Evolutionary conservation across 225 moss, liverwort and hornwort genomes (phyloP).

Genomic region (Anthoceros angustus): DNA sequence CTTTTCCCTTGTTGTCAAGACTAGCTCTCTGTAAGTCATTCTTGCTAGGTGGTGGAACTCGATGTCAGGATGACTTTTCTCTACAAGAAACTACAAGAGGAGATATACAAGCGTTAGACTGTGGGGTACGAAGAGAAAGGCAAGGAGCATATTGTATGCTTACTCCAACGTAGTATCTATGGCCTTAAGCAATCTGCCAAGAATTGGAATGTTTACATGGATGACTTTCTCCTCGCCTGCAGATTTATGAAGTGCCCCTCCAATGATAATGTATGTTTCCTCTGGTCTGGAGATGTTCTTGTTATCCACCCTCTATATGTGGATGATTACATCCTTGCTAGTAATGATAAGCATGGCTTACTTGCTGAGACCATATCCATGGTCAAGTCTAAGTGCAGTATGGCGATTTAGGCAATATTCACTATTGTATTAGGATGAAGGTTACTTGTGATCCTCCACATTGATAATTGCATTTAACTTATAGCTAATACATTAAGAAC

Average conservation of each 20-base stretch:
- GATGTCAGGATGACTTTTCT: conserved; percentile 7
- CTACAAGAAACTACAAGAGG: conserved; percentile 3
- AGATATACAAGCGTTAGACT: conserved; percentile 1
- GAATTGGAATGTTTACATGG: not conserved
- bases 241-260: not conserved
- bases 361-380: not conserved
- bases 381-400: too few relatives aligned
- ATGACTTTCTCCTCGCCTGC: not conserved
- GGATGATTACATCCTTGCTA: not conserved
- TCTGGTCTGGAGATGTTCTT: not conserved
- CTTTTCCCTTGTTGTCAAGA: conserved; percentile 8
- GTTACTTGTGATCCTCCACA: too few relatives aligned
- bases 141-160: not conserved
- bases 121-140: not conserved
- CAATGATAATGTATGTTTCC: not conserved
- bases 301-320: not conserved
- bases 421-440: too few relatives aligned
- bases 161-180: not conserved
- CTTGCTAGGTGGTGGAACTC: not conserved
- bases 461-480: not conserved
- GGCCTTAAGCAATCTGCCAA: too few relatives aligned
- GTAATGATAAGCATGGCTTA: too few relatives aligned
- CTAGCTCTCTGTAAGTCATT: not conserved
- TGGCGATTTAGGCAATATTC: too few relatives aligned
- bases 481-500: not conserved